These are phyloP conservation scores for Debaryomyces subglobosus DNA, from an alignment of 1,139 yeast genomes.

Conservation along the genomic window DNA sequence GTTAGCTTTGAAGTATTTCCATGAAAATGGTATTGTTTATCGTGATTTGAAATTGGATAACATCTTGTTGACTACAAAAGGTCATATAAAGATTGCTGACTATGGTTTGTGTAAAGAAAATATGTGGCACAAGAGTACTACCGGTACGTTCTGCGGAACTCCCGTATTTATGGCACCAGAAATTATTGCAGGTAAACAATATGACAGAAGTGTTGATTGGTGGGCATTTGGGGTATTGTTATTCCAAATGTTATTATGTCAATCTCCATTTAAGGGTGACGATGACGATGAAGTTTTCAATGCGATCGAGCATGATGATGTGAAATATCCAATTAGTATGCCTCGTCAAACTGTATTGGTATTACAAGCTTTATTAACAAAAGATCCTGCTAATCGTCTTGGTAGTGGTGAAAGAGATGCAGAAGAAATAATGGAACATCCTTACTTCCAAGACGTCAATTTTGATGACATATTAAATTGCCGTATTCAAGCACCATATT, in stretches of 20 bases:
- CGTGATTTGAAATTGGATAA: constrained; percentile 93
- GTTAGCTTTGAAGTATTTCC: constrained; percentile 88
- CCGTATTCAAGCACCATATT: constrained; percentile 80
- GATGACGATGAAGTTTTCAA: constrained; percentile 98
- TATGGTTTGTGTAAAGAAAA: constrained; percentile 96
- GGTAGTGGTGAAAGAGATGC: constrained; percentile 92
- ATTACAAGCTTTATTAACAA: constrained; percentile 84
- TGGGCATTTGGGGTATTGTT: constrained; percentile 98
- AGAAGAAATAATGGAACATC: constrained; percentile 90
- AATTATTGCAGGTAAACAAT: constrained; percentile 87
- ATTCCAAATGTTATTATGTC: constrained; percentile 94
- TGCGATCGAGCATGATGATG: constrained; percentile 97
- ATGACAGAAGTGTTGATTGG: constrained; percentile 97
- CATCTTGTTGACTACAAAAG: constrained; percentile 81
- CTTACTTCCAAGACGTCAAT: constrained; percentile 86
- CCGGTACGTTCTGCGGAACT: constrained; percentile 97
- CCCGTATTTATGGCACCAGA: constrained; percentile 99
- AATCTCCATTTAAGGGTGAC: constrained; percentile 97
- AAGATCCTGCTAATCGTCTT: constrained; percentile 81
- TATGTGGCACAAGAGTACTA: constrained; percentile 89
- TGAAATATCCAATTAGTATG: constrained; percentile 97
- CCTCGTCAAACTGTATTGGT: constrained; percentile 95
- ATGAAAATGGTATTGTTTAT: constrained; percentile 92
- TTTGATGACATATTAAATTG: constrained; percentile 82
- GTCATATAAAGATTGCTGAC: constrained; percentile 97